A percentile compares a stretch with the other conserved stretches of the same genome.
Evolutionary conservation across 2,329 filamentous ascomycete species (phyloP).

Genomic region (Setomelanomma holmii): DNA sequence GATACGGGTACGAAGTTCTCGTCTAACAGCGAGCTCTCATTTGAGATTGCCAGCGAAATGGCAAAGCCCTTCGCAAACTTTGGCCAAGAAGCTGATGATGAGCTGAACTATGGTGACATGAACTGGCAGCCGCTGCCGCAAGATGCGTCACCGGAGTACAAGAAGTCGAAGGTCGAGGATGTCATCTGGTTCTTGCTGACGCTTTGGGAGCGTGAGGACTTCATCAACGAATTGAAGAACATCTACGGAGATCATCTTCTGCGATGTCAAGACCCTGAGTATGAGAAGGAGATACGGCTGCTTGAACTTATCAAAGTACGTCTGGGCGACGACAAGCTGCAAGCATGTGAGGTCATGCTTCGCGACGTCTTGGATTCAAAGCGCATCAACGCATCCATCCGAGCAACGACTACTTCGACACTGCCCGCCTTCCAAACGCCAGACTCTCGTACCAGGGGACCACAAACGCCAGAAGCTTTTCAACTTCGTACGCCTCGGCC

Average conservation of each 20-base stretch:
- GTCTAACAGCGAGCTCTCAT: constrained; percentile 70
- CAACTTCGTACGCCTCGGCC: constrained; percentile 34
- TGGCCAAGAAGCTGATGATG: constrained; percentile 60
- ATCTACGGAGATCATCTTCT: constrained; percentile 85
- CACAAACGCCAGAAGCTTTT: constrained; percentile 28
- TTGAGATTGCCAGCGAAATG: constrained; percentile 71
- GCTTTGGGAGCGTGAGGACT: constrained; percentile 88
- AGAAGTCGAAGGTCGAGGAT: constrained; percentile 85
- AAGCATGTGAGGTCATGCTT: constrained; percentile 97
- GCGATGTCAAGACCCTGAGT: constrained; percentile 66
- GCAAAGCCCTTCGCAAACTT: constrained; percentile 66
- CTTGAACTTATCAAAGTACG: constrained; percentile 86
- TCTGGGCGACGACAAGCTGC: constrained; percentile 83
- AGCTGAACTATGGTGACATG: constrained; percentile 90
- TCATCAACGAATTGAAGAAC: constrained; percentile 91
- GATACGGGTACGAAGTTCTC: constrained; percentile 53
- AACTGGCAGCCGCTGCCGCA: constrained; percentile 91
- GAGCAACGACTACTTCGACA: constrained; percentile 22
- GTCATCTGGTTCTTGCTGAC: constrained; percentile 90
- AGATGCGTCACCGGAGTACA: constrained; percentile 89
- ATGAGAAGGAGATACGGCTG: constrained; percentile 80
- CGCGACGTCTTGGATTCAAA: constrained; percentile 87
- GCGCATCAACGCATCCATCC: constrained; percentile 68
- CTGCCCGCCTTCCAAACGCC: constrained; percentile 24
- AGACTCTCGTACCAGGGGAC: constrained; percentile 17